Evolutionary conservation across 208 protist species (phyloP).

Genomic region (Trypanosoma brucei): DNA sequence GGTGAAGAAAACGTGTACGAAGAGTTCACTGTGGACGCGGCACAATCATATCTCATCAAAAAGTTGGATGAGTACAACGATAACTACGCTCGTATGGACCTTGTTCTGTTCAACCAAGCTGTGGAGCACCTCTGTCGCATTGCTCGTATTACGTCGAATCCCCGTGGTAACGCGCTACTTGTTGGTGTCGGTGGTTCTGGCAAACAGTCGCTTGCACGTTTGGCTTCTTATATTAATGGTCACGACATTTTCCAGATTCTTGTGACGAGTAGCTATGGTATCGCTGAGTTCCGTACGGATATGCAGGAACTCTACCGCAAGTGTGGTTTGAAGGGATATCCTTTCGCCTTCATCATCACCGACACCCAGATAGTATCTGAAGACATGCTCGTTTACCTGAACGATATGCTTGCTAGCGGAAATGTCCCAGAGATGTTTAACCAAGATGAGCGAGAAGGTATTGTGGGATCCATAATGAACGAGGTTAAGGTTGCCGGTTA

Average conservation of each 20-base stretch:
- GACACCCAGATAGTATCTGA: conserved; percentile 97
- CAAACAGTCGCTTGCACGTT: conserved; percentile 92
- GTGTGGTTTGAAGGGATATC: conserved; percentile 92
- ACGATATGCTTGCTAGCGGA: conserved; percentile 97
- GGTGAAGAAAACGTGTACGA: conserved; percentile 91
- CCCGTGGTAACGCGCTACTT: conserved; percentile 94
- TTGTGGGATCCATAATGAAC: conserved; percentile 85
- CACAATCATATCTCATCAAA: conserved; percentile 80
- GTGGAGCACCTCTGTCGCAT: conserved; percentile 97
- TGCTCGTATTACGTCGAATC: conserved; percentile 93
- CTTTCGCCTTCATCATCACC: conserved; percentile 95
- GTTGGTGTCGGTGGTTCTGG: conserved; percentile 93
- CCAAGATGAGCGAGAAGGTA: conserved; percentile 91
- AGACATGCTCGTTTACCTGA: conserved; percentile 97
- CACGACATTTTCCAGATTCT: conserved; percentile 98
- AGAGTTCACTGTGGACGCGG: conserved; percentile 76
- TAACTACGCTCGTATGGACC: conserved; percentile 93
- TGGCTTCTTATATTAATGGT: conserved; percentile 96
- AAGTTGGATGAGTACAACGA: conserved; percentile 96
- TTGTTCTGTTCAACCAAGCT: conserved; percentile 97
- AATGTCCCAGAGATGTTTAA: conserved; percentile 96
- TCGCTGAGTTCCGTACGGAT: conserved; percentile 95
- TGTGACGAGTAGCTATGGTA: conserved; percentile 95
- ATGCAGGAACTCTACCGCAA: conserved; percentile 95
- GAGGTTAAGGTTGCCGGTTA: conserved; percentile 90